Percentiles rank a stretch among this genome's conserved stretches.
Conservation (phyloP, 2,329 filamentous ascomycete genomes). For the Beauveria asiatica region DNA sequence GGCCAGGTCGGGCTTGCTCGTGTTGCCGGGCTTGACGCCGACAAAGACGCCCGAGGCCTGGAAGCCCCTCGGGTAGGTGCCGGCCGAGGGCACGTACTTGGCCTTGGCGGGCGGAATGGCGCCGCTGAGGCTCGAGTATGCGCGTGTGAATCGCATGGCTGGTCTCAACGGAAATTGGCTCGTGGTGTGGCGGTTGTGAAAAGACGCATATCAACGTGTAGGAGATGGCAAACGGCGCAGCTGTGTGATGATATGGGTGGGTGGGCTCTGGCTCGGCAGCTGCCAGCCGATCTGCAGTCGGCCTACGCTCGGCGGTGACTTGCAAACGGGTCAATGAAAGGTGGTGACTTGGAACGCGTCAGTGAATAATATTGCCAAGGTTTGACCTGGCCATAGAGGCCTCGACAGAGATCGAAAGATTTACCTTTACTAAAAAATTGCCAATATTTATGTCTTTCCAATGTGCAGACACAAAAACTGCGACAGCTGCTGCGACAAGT, state of each 20-base stretch:
- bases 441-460: no score
- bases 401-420: no score
- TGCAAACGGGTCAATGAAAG: no score
- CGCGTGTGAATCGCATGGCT: slow-evolving; percentile 26
- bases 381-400: no score
- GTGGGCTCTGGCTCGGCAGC: not conserved
- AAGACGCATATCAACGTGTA: not conserved
- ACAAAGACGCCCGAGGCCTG: slow-evolving; percentile 78
- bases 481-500: no score
- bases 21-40: slow-evolving; percentile 90
- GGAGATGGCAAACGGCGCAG: not conserved
- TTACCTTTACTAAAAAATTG: no score
- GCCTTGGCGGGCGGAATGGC: slow-evolving; percentile 68
- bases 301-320: not conserved
- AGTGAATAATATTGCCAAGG: no score
- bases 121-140: slow-evolving; percentile 23
- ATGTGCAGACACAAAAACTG: no score
- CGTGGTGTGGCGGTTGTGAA: slow-evolving; percentile 4
- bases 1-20: slow-evolving; percentile 81
- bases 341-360: no score
- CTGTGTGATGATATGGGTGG: not conserved
- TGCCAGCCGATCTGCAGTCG: not conserved
- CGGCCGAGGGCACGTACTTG: slow-evolving; percentile 79
- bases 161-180: slow-evolving; percentile 13
- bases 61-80: slow-evolving; percentile 88